A percentile compares a stretch with the other conserved stretches of the same genome.
These are phyloP conservation scores for Populus davidiana DNA, from an alignment of 345 rosid species.

Conservation along the genomic window DNA sequence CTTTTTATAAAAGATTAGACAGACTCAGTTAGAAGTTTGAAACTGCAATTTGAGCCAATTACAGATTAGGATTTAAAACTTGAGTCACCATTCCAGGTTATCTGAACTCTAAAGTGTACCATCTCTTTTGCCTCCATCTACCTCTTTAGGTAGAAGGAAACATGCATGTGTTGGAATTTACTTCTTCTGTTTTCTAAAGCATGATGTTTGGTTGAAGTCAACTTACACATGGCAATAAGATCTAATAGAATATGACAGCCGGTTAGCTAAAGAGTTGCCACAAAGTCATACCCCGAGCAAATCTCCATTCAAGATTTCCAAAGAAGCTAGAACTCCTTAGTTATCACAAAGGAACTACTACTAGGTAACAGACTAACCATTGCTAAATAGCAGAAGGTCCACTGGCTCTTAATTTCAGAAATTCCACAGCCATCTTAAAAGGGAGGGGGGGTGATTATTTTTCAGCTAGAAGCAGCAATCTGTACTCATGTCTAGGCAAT, in stretches of 20 bases:
- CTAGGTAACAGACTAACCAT: background rate
- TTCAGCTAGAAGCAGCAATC: constrained; percentile 2
- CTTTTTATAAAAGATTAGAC: background rate
- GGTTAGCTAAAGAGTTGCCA: background rate
- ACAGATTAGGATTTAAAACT: background rate
- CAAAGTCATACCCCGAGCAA: background rate
- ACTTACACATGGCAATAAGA: background rate
- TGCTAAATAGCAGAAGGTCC: constrained; percentile 5
- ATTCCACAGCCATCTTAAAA: background rate
- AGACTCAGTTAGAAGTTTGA: background rate
- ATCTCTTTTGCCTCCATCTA: background rate
- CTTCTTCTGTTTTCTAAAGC: background rate
- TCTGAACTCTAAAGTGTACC: background rate
- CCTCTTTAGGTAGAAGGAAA: background rate
- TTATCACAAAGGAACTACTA: background rate
- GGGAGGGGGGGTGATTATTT: background rate
- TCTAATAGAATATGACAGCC: background rate
- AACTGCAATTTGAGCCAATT: background rate
- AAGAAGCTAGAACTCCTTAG: background rate
- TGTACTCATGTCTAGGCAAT: constrained; percentile 7
- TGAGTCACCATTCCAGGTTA: background rate
- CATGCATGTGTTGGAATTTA: background rate
- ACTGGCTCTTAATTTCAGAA: background rate
- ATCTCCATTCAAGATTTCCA: background rate
- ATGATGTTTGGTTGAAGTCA: background rate